phyloP scores from a whole-genome alignment of 2,329 filamentous ascomycete species.

The Pseudocercospora musae region DNA sequence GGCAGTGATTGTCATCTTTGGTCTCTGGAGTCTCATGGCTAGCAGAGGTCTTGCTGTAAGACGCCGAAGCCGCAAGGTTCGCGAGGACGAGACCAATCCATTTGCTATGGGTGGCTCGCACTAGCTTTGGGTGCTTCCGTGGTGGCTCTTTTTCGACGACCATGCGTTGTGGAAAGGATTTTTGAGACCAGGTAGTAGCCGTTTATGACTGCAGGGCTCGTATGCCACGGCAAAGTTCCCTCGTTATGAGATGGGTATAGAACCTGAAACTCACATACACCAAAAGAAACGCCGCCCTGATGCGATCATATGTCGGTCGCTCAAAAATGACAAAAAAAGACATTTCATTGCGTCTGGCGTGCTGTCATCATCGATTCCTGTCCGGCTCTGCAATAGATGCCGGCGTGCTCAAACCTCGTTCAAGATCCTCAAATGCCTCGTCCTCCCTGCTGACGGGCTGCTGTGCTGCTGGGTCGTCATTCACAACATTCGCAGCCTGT shows the following conservation, averaged over 20 bases:
- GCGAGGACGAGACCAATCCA: too few relatives aligned
- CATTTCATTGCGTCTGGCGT: constrained; percentile 4
- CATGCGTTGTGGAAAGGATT: not conserved
- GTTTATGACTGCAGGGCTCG: not conserved
- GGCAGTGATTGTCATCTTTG: too few relatives aligned
- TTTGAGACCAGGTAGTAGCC: not conserved
- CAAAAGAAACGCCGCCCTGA: not conserved
- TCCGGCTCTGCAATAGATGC: constrained; percentile 11
- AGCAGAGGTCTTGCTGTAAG: too few relatives aligned
- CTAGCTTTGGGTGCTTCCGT: not conserved
- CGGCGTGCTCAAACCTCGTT: constrained; percentile 28
- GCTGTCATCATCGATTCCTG: constrained; percentile 16
- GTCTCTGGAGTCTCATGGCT: too few relatives aligned
- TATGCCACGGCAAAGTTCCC: not conserved
- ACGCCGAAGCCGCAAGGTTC: too few relatives aligned
- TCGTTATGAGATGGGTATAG: constrained; percentile 3
- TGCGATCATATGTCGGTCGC: not conserved
- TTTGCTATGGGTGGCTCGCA: not conserved
- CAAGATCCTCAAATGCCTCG: constrained; percentile 37
- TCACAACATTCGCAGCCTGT: constrained; percentile 31
- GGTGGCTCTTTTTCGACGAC: not conserved
- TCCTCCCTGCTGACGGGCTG: constrained; percentile 34
- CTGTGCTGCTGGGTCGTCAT: constrained; percentile 33
- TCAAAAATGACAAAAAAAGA: not conserved
- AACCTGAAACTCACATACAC: not conserved